phyloP scores from a whole-genome alignment of 306 rosid species.

The Malus sieversii region DNA sequence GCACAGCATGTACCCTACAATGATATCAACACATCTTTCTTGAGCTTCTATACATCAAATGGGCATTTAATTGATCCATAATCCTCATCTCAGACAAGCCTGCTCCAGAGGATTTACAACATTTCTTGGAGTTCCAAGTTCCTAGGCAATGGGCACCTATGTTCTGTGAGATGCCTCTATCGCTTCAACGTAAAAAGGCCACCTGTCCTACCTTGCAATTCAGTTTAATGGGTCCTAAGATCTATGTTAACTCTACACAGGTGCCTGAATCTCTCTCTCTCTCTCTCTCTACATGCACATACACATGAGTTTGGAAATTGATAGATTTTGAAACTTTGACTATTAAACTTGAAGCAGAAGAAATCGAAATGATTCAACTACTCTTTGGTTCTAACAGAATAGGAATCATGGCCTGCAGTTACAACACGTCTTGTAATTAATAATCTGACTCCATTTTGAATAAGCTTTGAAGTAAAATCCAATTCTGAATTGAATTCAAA shows the following conservation, averaged over 20 bases:
- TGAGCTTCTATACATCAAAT: not conserved
- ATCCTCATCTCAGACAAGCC: conserved; percentile 63
- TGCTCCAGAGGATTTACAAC: conserved; percentile 62
- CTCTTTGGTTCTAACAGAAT: not conserved
- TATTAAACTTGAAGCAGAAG: not conserved
- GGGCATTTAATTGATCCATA: not conserved
- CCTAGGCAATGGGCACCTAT: conserved; percentile 99
- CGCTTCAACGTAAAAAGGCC: conserved; percentile 59
- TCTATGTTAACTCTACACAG: conserved; percentile 58
- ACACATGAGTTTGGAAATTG: not conserved
- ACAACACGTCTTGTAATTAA: not conserved
- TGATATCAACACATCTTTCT: not conserved
- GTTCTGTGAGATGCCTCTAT: conserved; percentile 87
- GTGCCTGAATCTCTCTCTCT: conserved; percentile 21
- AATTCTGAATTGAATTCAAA: not conserved
- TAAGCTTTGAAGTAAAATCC: not conserved
- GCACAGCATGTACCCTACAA: not conserved
- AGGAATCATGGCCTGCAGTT: not conserved
- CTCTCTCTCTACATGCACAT: not conserved
- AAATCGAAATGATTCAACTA: not conserved
- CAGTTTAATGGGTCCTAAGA: conserved; percentile 70
- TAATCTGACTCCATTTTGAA: not conserved
- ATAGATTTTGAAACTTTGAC: not conserved
- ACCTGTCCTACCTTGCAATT: conserved; percentile 67
- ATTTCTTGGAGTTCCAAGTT: conserved; percentile 95